These are phyloP conservation scores for Athelia sp. DNA, from an alignment of 1,284 basidiomycete species.

Conservation along the genomic window DNA sequence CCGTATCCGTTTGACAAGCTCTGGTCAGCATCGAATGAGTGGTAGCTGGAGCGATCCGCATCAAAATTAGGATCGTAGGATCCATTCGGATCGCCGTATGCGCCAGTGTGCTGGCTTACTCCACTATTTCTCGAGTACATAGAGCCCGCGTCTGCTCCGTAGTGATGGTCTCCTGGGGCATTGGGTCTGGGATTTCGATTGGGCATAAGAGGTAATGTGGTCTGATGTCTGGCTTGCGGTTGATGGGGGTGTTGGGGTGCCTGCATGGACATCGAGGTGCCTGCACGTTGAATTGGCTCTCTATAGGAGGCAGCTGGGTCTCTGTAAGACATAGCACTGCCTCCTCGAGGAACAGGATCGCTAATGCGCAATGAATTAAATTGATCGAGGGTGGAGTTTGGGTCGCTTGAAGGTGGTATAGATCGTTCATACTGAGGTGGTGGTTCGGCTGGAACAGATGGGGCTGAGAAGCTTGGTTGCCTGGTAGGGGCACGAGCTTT, in stretches of 20 bases:
- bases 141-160: conserved; percentile 14
- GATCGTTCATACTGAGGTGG: conserved; percentile 27
- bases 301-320: conserved; percentile 30
- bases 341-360: conserved; percentile 26
- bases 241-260: conserved; percentile 21
- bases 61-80: conserved; percentile 17
- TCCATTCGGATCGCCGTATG: conserved; percentile 14
- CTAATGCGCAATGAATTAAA: conserved; percentile 43
- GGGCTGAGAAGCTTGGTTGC: conserved; percentile 37
- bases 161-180: neutral
- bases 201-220: conserved; percentile 25
- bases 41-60: conserved; percentile 20
- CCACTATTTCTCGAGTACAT: conserved; percentile 23
- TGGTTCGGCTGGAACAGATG: conserved; percentile 32
- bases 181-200: conserved; percentile 7
- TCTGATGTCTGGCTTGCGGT: conserved; percentile 27
- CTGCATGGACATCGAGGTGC: conserved; percentile 49
- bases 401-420: conserved; percentile 34
- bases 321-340: conserved; percentile 9
- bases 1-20: neutral
- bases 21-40: neutral
- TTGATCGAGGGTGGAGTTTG: conserved; percentile 38
- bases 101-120: neutral
- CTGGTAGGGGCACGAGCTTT: conserved; percentile 15
- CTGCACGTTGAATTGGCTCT: conserved; percentile 41